A percentile compares a stretch with the other conserved stretches of the same genome.
phyloP scores from a whole-genome alignment of 768 basidiomycete genomes.

The Termitomyces sp. region DNA sequence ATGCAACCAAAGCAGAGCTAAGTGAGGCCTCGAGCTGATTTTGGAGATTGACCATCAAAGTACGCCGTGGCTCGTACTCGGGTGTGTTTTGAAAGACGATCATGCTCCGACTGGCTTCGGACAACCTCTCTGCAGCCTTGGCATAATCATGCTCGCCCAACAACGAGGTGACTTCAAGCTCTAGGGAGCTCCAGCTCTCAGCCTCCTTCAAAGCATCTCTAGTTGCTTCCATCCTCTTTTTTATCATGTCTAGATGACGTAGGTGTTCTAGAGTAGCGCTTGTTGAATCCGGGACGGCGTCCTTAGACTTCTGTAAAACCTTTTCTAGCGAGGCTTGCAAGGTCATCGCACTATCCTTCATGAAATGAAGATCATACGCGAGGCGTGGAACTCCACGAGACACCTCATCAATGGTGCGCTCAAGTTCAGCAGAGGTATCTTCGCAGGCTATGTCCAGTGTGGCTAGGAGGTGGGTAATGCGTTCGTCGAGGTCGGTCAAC shows the following conservation, averaged over 20 bases:
- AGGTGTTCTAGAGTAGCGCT: conserved; percentile 67
- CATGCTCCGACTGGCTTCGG: conserved; percentile 86
- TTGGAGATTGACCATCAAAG: conserved; percentile 86
- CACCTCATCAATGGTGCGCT: conserved; percentile 88
- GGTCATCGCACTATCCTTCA: conserved; percentile 84
- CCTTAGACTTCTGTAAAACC: conserved; percentile 50
- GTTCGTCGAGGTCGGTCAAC: conserved; percentile 61
- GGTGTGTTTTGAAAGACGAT: conserved; percentile 89
- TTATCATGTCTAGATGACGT: conserved; percentile 78
- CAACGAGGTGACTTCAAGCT: conserved; percentile 86
- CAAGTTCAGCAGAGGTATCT: conserved; percentile 83
- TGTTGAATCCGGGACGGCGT: conserved; percentile 51
- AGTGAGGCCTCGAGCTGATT: conserved; percentile 93
- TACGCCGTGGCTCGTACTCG: conserved; percentile 82
- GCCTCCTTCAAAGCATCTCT: conserved; percentile 90
- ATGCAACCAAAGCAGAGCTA: conserved; percentile 84
- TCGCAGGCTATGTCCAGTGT: conserved; percentile 82
- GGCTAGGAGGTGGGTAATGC: conserved; percentile 69
- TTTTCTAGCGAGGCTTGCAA: conserved; percentile 62
- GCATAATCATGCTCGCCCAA: conserved; percentile 72
- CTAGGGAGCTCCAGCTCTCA: conserved; percentile 94
- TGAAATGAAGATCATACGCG: conserved; percentile 94
- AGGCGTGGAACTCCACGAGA: conserved; percentile 87
- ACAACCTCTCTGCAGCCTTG: conserved; percentile 88
- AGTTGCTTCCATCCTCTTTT: conserved; percentile 81